A percentile compares a stretch with the other conserved stretches of the same genome.
phyloP scores from a whole-genome alignment of 148 eudicot genomes.

The Chenopodium album region DNA sequence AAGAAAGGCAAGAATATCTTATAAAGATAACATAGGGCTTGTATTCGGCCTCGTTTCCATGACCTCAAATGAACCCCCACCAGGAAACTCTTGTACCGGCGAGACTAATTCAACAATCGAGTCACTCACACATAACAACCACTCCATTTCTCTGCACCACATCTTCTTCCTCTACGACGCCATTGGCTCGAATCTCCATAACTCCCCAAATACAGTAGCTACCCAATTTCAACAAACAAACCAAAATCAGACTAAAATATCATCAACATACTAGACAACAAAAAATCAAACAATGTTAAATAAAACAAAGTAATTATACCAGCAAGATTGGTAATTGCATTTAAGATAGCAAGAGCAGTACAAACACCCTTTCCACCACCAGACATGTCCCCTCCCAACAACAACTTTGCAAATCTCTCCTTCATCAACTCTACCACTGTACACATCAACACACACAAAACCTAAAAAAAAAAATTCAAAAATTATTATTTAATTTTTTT shows the following conservation, averaged over 20 bases:
- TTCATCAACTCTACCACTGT: constrained; percentile 90
- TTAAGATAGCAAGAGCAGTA: constrained; percentile 91
- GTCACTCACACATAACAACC: constrained; percentile 87
- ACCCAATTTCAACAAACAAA: constrained; percentile 6
- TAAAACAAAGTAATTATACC: constrained; percentile 37
- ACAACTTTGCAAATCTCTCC: constrained; percentile 92
- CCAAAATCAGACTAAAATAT: background rate
- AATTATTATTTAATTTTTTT: no score
- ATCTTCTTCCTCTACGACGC: constrained; percentile 68
- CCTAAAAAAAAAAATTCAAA: background rate
- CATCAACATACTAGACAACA: background rate
- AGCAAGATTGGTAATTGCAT: constrained; percentile 94
- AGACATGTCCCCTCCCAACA: constrained; percentile 97
- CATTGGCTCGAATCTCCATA: constrained; percentile 91
- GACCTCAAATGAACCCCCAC: constrained; percentile 75
- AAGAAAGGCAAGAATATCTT: background rate
- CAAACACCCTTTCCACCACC: constrained; percentile 99
- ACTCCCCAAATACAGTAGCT: constrained; percentile 93
- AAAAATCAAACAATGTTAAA: background rate
- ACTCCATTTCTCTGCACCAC: constrained; percentile 98
- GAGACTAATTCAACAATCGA: constrained; percentile 94
- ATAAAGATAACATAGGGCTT: background rate
- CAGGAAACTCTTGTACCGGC: constrained; percentile 72
- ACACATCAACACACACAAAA: background rate
- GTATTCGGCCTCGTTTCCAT: no score